These are phyloP conservation scores for Clathrus columnatus DNA, from an alignment of 768 basidiomycete genomes.

Conservation along the genomic window DNA sequence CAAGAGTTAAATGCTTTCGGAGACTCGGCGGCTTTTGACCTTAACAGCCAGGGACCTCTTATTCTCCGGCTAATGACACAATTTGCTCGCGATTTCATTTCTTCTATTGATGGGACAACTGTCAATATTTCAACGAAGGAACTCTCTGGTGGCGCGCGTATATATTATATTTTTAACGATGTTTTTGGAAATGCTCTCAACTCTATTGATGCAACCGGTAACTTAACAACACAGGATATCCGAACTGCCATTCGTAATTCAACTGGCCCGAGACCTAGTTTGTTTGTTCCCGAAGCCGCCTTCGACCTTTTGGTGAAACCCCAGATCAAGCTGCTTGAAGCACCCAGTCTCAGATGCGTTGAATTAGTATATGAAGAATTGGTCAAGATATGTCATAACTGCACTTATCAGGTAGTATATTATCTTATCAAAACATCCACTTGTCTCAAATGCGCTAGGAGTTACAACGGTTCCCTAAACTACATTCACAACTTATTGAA, in stretches of 20 bases:
- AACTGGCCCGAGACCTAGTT: conserved; percentile 89
- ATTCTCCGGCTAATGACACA: conserved; percentile 97
- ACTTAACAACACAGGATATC: conserved; percentile 90
- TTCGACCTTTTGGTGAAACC: conserved; percentile 97
- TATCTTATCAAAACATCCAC: background rate
- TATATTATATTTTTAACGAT: conserved; percentile 99
- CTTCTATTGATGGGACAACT: conserved; percentile 95
- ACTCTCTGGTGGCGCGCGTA: conserved; percentile 92
- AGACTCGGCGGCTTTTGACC: conserved; percentile 84
- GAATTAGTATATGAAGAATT: conserved; percentile 98
- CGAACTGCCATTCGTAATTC: conserved; percentile 98
- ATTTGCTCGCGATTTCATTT: conserved; percentile 93
- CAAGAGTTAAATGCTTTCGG: conserved; percentile 97
- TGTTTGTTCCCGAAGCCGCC: conserved; percentile 95
- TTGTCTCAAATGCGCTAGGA: conserved; percentile 45
- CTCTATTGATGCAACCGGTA: conserved; percentile 83
- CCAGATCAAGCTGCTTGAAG: conserved; percentile 92
- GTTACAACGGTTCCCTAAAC: conserved; percentile 86
- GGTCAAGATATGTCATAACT: conserved; percentile 99
- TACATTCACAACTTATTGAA: conserved; percentile 91
- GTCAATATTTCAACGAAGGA: conserved; percentile 97
- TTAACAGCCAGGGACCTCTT: conserved; percentile 65
- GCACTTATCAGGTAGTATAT: conserved; percentile 72
- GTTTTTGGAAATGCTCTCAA: conserved; percentile 89
- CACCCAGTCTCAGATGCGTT: conserved; percentile 90